Evolutionary conservation across 768 basidiomycete species (phyloP).

Genomic region (Lanmaoa rubissima): DNA sequence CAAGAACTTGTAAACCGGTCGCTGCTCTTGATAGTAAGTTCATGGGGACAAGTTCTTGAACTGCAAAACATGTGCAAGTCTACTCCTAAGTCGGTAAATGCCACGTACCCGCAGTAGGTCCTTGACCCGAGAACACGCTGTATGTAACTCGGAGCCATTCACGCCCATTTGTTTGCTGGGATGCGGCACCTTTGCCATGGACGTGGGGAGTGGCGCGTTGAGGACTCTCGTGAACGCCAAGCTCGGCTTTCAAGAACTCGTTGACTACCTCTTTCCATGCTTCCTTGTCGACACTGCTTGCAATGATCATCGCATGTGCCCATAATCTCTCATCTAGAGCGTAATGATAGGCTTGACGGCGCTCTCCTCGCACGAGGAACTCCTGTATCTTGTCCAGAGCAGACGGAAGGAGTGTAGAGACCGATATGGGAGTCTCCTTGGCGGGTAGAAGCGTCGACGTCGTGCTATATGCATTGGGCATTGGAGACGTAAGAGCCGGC

Average conservation of each 20-base stretch:
- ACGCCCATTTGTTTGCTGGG: conserved; percentile 45
- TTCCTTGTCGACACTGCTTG: conserved; percentile 90
- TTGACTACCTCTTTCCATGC: conserved; percentile 89
- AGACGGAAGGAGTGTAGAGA: conserved; percentile 58
- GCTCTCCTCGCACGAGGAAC: conserved; percentile 79
- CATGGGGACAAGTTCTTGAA: conserved; percentile 70
- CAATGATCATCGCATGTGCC: conserved; percentile 94
- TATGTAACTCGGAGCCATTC: conserved; percentile 81
- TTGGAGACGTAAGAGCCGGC: conserved; percentile 33
- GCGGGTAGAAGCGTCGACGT: conserved; percentile 20
- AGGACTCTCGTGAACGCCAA: conserved; percentile 44
- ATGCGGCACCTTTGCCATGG: conserved; percentile 20
- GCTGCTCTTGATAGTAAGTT: conserved; percentile 45
- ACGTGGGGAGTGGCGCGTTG: conserved; percentile 12
- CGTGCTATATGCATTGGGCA: conserved; percentile 18
- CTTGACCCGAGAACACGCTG: conserved; percentile 82
- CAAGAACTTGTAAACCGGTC: conserved; percentile 39
- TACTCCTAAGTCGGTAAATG: not conserved
- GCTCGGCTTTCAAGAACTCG: conserved; percentile 79
- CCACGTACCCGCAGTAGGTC: conserved; percentile 62
- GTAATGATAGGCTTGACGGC: conserved; percentile 81
- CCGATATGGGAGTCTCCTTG: conserved; percentile 54
- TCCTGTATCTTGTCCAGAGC: conserved; percentile 76
- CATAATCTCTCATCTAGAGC: conserved; percentile 88
- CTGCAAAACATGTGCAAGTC: conserved; percentile 36